phyloP scores from a whole-genome alignment of 2,329 filamentous ascomycete genomes.

The Monosporascus sp. region DNA sequence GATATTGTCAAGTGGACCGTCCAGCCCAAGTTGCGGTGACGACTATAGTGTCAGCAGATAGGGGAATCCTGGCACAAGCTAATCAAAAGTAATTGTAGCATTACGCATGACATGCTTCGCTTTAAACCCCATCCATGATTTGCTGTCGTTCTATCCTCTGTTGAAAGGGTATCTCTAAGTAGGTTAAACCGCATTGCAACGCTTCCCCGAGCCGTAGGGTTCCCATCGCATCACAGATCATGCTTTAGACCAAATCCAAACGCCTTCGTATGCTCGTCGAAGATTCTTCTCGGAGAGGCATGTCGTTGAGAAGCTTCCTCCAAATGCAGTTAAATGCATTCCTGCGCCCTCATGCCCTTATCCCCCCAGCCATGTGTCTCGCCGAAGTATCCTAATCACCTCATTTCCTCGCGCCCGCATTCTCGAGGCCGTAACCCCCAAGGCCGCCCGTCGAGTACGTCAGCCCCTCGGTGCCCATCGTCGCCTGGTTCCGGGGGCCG shows the following conservation, averaged over 20 bases:
- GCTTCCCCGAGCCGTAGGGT: too few species aligned
- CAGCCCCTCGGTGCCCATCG: conserved; percentile 56
- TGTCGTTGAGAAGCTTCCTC: neutral
- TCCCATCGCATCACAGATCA: neutral
- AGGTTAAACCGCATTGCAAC: neutral
- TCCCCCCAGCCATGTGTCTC: neutral
- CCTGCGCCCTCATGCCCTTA: neutral
- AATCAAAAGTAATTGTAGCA: neutral
- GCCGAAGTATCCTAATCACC: neutral
- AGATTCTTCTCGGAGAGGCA: neutral
- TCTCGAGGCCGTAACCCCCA: conserved; percentile 54
- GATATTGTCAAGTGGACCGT: too few species aligned
- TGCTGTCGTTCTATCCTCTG: conserved; percentile 17
- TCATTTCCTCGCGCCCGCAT: conserved; percentile 28
- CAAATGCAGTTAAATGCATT: neutral
- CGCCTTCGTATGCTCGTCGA: neutral
- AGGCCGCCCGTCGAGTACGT: conserved; percentile 52
- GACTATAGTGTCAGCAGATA: neutral
- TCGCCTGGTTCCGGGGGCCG: conserved; percentile 64
- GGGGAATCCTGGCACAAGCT: neutral
- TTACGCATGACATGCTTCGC: neutral
- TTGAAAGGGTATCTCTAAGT: conserved; percentile 27
- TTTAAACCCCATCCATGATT: conserved; percentile 1
- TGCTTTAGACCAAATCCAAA: neutral
- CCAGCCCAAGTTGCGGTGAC: too few species aligned